phyloP scores from a whole-genome alignment of 495 filamentous ascomycete species.

The Astrothelium subdiscretum region DNA sequence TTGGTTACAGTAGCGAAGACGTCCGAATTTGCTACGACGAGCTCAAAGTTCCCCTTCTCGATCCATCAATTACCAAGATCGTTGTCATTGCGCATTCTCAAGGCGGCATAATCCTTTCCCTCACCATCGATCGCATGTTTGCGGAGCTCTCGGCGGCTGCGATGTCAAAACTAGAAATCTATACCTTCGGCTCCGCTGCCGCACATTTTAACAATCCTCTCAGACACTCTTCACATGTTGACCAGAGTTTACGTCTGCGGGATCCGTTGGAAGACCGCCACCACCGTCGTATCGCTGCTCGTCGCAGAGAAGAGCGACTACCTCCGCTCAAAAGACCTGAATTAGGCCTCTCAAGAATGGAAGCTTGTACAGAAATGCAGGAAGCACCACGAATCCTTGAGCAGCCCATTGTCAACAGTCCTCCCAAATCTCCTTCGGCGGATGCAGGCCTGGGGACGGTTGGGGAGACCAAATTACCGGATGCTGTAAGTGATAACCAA shows the following conservation, averaged over 20 bases:
- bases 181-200: conserved; percentile 34
- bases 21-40: conserved; percentile 1
- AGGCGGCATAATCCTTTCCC: conserved; percentile 24
- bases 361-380: too few species aligned
- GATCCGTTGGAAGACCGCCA: not conserved
- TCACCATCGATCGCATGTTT: conserved; percentile 27
- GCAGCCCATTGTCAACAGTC: not conserved
- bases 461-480: not conserved
- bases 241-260: not conserved
- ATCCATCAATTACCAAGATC: conserved; percentile 25
- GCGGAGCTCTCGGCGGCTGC: conserved; percentile 27
- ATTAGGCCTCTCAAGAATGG: too few species aligned
- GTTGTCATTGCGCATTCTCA: conserved; percentile 30
- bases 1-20: conserved; percentile 2
- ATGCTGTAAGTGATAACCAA: not conserved
- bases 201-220: conserved; percentile 28
- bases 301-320: not conserved
- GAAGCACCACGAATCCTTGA: not conserved
- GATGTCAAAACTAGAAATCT: conserved; percentile 32
- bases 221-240: not conserved
- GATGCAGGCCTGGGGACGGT: not conserved
- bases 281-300: not conserved
- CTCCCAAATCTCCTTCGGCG: not conserved
- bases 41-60: conserved; percentile 18
- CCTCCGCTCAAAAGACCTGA: not conserved